These are phyloP conservation scores for Trametes cingulata DNA, from an alignment of 768 basidiomycete genomes.

Conservation along the genomic window DNA sequence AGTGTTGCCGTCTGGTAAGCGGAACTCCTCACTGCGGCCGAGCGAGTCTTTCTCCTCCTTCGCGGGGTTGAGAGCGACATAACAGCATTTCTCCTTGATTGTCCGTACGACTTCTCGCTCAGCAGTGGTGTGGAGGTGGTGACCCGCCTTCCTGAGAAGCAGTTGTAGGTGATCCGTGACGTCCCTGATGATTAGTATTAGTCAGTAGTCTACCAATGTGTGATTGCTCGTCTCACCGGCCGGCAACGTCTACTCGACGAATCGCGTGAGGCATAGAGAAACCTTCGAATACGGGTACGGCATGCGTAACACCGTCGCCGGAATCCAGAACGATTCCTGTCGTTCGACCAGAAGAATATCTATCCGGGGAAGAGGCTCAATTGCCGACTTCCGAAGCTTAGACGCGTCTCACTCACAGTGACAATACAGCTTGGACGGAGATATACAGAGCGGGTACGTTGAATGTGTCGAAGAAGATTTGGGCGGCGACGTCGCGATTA, in stretches of 20 bases:
- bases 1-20: conserved; percentile 91
- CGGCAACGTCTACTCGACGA: conserved; percentile 93
- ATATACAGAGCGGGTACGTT: conserved; percentile 97
- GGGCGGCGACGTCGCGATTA: conserved; percentile 95
- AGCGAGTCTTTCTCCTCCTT: conserved; percentile 94
- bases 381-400: background rate
- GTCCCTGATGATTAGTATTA: conserved; percentile 63
- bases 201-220: background rate
- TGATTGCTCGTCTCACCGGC: conserved; percentile 56
- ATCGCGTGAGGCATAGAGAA: conserved; percentile 99
- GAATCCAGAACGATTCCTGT: conserved; percentile 99
- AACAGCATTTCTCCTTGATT: conserved; percentile 98
- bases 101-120: conserved; percentile 96
- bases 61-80: conserved; percentile 86
- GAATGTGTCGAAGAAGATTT: conserved; percentile 99
- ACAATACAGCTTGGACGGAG: conserved; percentile 95
- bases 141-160: conserved; percentile 89
- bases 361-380: conserved; percentile 33
- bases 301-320: conserved; percentile 97
- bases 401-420: conserved; percentile 61
- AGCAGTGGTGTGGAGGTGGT: conserved; percentile 94
- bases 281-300: conserved; percentile 98
- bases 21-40: conserved; percentile 83
- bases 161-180: conserved; percentile 96
- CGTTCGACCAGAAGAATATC: conserved; percentile 97